Conservation (phyloP, 2,329 filamentous ascomycete genomes). For the Botrytis aclada region DNA sequence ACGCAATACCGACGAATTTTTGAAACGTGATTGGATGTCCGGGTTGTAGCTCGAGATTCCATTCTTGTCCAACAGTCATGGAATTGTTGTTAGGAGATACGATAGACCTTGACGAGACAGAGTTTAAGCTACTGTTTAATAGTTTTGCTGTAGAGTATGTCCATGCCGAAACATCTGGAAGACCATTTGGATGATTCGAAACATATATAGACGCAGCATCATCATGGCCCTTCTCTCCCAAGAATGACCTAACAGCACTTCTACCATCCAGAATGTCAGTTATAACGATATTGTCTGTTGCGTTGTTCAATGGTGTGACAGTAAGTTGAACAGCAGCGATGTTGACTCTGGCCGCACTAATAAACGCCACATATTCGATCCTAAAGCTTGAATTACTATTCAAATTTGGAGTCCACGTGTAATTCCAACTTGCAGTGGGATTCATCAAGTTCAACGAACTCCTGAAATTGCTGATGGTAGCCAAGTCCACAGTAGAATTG, state of each 20-base stretch:
- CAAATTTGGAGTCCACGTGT: conserved; percentile 20
- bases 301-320: conserved; percentile 19
- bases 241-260: conserved; percentile 57
- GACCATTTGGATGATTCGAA: conserved; percentile 56
- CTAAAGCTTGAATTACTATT: conserved; percentile 55
- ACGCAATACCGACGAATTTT: conserved; percentile 62
- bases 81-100: conserved; percentile 46
- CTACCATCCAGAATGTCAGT: conserved; percentile 62
- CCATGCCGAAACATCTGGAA: conserved; percentile 58
- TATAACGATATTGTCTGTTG: conserved; percentile 44
- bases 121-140: conserved; percentile 36
- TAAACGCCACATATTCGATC: conserved; percentile 50
- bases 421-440: conserved; percentile 18
- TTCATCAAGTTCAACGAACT: conserved; percentile 43
- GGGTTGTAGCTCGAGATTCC: conserved; percentile 48
- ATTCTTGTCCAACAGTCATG: conserved; percentile 59
- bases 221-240: conserved; percentile 48
- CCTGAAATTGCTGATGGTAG: conserved; percentile 60
- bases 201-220: conserved; percentile 52
- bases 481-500: conserved; percentile 55
- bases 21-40: conserved; percentile 51
- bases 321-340: conserved; percentile 20
- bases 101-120: conserved; percentile 28
- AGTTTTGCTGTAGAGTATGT: conserved; percentile 47
- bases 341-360: conserved; percentile 22